Conservation (phyloP, 2,329 filamentous ascomycete genomes). For the Epichloe elymi region DNA sequence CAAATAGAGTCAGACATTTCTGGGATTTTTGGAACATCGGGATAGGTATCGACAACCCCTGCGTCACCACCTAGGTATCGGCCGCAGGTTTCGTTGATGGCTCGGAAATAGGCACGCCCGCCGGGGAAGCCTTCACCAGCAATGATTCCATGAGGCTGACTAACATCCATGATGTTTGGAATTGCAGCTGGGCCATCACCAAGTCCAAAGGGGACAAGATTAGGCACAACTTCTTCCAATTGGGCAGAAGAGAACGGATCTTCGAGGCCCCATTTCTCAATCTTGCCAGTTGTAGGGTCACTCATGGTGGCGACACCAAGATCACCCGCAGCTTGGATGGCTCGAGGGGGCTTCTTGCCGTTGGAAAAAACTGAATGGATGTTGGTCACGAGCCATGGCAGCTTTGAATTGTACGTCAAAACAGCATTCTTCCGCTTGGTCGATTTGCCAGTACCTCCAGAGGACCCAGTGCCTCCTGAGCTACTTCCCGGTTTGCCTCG, state of each 20-base stretch:
- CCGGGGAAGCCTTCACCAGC: slow-evolving; percentile 79
- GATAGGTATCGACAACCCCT: slow-evolving; percentile 45
- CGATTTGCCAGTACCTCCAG: slow-evolving; percentile 33
- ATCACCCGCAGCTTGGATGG: slow-evolving; percentile 74
- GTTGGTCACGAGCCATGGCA: slow-evolving; percentile 66
- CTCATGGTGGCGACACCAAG: slow-evolving; percentile 67
- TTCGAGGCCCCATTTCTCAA: slow-evolving; percentile 70
- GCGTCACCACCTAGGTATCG: slow-evolving; percentile 55
- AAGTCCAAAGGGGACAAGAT: slow-evolving; percentile 62
- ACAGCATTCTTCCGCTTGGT: slow-evolving; percentile 60
- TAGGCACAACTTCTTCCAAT: slow-evolving; percentile 63
- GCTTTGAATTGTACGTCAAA: slow-evolving; percentile 73
- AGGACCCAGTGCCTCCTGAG: slow-evolving; percentile 36
- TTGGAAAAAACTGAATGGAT: slow-evolving; percentile 64
- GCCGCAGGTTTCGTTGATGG: slow-evolving; percentile 60
- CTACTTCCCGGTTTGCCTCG: slow-evolving; percentile 65
- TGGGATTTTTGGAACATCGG: slow-evolving; percentile 66
- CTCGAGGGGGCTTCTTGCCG: slow-evolving; percentile 61
- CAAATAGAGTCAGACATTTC: slow-evolving; percentile 58
- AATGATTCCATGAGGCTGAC: slow-evolving; percentile 69
- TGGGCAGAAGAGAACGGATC: slow-evolving; percentile 65
- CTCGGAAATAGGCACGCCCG: slow-evolving; percentile 67
- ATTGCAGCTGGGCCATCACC: slow-evolving; percentile 66
- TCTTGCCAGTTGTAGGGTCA: slow-evolving; percentile 62
- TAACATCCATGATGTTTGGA: slow-evolving; percentile 84